Conservation (phyloP, 2,329 filamentous ascomycete genomes). For the Alternaria rosae region DNA sequence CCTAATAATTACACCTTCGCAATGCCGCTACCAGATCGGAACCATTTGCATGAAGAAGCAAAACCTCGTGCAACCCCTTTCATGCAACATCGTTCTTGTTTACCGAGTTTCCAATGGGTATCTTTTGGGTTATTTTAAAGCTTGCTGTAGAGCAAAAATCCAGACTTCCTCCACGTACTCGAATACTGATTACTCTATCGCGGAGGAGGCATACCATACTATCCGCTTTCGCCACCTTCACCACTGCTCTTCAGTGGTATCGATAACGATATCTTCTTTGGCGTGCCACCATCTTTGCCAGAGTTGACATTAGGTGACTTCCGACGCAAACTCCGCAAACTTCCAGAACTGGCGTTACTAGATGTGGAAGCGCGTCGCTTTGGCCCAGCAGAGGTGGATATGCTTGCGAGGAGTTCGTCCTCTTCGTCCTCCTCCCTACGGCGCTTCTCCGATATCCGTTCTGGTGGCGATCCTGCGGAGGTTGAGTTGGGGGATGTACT, state of each 20-base stretch:
- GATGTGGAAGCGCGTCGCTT: constrained; percentile 53
- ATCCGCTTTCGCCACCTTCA: constrained; percentile 42
- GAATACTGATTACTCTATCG: constrained; percentile 3
- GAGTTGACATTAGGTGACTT: constrained; percentile 54
- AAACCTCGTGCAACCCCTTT: constrained; percentile 35
- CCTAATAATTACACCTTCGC: constrained; percentile 36
- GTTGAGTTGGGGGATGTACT: constrained; percentile 33
- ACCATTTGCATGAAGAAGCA: constrained; percentile 27
- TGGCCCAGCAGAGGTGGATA: constrained; percentile 62
- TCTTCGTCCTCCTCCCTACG: constrained; percentile 93
- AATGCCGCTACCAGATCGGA: constrained; percentile 35
- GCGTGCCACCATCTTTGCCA: constrained; percentile 51
- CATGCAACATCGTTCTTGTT: constrained; percentile 42
- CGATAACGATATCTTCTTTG: constrained; percentile 53
- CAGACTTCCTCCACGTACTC: constrained; percentile 22
- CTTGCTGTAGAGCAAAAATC: constrained; percentile 33
- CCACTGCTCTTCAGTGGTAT: constrained; percentile 50
- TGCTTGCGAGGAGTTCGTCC: constrained; percentile 80
- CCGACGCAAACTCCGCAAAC: constrained; percentile 49
- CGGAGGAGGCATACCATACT: constrained; percentile 10
- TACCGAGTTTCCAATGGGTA: constrained; percentile 44
- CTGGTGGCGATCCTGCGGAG: constrained; percentile 58
- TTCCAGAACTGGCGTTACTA: constrained; percentile 45
- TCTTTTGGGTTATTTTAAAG: constrained; percentile 40
- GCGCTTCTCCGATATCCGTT: constrained; percentile 86